Percentiles rank a stretch among this genome's conserved stretches.
Conservation (phyloP, 1,284 basidiomycete genomes). For the Rhodotorula sp. region DNA sequence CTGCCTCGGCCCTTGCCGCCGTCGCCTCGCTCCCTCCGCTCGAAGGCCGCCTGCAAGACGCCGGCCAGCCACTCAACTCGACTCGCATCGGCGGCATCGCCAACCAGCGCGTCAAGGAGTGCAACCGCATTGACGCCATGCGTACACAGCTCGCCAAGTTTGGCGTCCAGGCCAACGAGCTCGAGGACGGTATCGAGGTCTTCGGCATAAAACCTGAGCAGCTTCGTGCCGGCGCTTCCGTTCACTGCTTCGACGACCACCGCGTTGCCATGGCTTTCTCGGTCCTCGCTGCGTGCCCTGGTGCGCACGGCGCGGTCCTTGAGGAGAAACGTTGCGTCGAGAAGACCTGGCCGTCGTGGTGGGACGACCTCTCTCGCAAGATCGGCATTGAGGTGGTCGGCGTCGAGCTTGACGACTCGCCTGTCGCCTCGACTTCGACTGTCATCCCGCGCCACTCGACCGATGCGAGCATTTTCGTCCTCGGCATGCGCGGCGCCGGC, state of each 20-base stretch:
- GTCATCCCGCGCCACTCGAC: constrained; percentile 44
- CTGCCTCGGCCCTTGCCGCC: constrained; percentile 86
- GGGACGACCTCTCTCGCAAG: constrained; percentile 97
- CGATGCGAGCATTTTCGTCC: constrained; percentile 72
- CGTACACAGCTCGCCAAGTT: constrained; percentile 95
- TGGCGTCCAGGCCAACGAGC: constrained; percentile 85
- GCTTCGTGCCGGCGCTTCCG: constrained; percentile 67
- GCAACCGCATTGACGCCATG: constrained; percentile 95
- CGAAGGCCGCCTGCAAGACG: constrained; percentile 36
- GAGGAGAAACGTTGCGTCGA: constrained; percentile 98
- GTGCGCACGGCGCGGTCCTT: constrained; percentile 64
- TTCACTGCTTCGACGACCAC: constrained; percentile 98
- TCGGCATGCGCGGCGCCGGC: constrained; percentile 89
- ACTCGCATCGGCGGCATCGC: constrained; percentile 93
- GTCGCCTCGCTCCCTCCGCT: constrained; percentile 64
- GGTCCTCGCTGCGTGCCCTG: constrained; percentile 73
- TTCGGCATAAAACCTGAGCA: constrained; percentile 65
- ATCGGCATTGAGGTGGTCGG: constrained; percentile 80
- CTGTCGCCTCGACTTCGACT: constrained; percentile 47
- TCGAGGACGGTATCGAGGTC: constrained; percentile 89
- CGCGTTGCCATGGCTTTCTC: constrained; percentile 98
- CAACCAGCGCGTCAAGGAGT: constrained; percentile 98
- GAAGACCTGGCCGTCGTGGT: constrained; percentile 99
- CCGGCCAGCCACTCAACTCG: constrained; percentile 51
- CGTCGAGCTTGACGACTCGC: constrained; percentile 52